Percentiles rank a stretch among this genome's conserved stretches.
phyloP scores from a whole-genome alignment of 306 rosid species.

The Hippophae tibetana region DNA sequence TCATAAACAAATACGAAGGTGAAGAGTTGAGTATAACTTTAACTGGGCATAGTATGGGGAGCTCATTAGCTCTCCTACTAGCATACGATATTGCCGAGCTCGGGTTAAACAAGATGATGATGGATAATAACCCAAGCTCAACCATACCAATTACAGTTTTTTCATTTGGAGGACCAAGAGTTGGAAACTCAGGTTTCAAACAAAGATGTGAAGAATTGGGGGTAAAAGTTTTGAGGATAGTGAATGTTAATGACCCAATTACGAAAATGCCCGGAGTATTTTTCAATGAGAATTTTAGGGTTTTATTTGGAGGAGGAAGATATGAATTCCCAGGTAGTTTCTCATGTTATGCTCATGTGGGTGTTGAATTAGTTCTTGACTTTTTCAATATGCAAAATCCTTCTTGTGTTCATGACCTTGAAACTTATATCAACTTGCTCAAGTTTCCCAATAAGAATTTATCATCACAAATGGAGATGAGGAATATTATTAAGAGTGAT shows the following conservation, averaged over 20 bases:
- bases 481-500: too few species aligned
- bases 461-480: too few species aligned
- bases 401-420: slow-evolving; percentile 84
- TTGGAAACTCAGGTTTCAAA: slow-evolving; percentile 67
- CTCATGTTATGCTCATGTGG: slow-evolving; percentile 81
- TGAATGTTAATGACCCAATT: slow-evolving; percentile 73
- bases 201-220: slow-evolving; percentile 72
- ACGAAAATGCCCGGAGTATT: slow-evolving; percentile 81
- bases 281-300: slow-evolving; percentile 80
- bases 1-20: slow-evolving; percentile 42
- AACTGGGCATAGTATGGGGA: slow-evolving; percentile 95
- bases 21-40: slow-evolving; percentile 59
- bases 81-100: slow-evolving; percentile 82
- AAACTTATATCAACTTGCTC: slow-evolving; percentile 48
- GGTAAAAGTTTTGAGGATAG: slow-evolving; percentile 60
- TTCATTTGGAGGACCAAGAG: slow-evolving; percentile 86
- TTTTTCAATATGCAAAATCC: slow-evolving; percentile 81
- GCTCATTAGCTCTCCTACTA: slow-evolving; percentile 75
- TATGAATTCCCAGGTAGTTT: slow-evolving; percentile 56
- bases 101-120: slow-evolving; percentile 33
- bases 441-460: slow-evolving; percentile 20
- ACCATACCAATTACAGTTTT: slow-evolving; percentile 48
- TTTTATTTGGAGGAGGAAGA: slow-evolving; percentile 46
- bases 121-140: background rate
- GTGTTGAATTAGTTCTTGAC: slow-evolving; percentile 67